Conservation (phyloP, 2,329 filamentous ascomycete species). For the Tolypocladium sp. region DNA sequence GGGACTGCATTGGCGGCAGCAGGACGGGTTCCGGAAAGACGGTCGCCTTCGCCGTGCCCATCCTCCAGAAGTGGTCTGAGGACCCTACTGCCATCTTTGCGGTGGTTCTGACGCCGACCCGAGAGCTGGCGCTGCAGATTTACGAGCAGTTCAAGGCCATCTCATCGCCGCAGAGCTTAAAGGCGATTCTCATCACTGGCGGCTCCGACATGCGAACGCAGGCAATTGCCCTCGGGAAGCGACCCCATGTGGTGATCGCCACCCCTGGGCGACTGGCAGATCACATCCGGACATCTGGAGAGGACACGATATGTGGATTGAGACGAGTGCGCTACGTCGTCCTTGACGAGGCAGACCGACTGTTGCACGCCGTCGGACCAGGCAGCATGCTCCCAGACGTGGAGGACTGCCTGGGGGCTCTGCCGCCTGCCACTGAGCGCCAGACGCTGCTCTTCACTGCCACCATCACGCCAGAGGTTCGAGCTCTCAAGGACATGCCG, state of each 20-base stretch:
- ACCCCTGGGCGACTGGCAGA: constrained; percentile 90
- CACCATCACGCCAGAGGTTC: constrained; percentile 86
- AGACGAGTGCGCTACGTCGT: constrained; percentile 76
- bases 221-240: constrained; percentile 69
- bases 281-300: constrained; percentile 83
- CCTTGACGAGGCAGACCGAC: constrained; percentile 88
- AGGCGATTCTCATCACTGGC: constrained; percentile 82
- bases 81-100: constrained; percentile 90
- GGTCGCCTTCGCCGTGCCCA: constrained; percentile 88
- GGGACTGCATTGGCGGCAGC: constrained; percentile 91
- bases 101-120: constrained; percentile 79
- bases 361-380: constrained; percentile 62
- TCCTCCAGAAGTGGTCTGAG: constrained; percentile 85
- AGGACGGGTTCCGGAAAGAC: constrained; percentile 96
- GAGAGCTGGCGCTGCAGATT: constrained; percentile 90
- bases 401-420: constrained; percentile 72
- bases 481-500: constrained; percentile 72
- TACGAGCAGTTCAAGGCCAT: constrained; percentile 95
- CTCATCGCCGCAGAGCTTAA: constrained; percentile 77
- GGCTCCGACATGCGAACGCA: constrained; percentile 89
- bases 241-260: constrained; percentile 88
- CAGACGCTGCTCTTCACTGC: constrained; percentile 95
- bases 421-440: constrained; percentile 70
- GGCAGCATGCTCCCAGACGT: constrained; percentile 94
- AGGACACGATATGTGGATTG: constrained; percentile 80